Conservation (phyloP, 345 rosid species). For the Cardamine chenopodiifolia region DNA sequence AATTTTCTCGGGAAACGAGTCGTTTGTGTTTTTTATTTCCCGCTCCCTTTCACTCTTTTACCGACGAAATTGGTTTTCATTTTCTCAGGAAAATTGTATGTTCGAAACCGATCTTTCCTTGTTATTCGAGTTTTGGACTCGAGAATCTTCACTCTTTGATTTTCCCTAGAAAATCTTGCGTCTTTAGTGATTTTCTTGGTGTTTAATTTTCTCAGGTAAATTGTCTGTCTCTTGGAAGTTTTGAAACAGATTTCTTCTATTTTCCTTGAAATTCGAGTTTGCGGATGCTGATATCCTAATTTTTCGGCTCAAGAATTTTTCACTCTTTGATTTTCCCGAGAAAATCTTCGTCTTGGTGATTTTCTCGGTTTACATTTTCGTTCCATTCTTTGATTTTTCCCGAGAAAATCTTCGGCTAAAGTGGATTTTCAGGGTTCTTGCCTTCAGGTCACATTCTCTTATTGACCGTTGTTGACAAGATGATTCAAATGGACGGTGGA, state of each 20-base stretch:
- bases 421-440: background rate
- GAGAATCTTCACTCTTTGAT: background rate
- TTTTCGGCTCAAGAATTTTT: background rate
- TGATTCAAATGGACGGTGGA: conserved; percentile 37
- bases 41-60: background rate
- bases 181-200: background rate
- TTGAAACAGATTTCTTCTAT: background rate
- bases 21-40: no score
- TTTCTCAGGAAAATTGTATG: background rate
- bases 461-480: no score
- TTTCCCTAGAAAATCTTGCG: background rate
- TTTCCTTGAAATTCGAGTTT: no score
- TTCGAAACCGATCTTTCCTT: background rate
- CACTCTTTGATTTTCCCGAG: background rate
- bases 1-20: background rate
- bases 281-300: background rate
- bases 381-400: no score
- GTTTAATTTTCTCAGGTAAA: background rate
- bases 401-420: background rate
- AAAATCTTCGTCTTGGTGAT: background rate
- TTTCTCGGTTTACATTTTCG: background rate
- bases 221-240: background rate
- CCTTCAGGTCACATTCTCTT: background rate
- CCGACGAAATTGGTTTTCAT: background rate
- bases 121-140: background rate